A percentile compares a stretch with the other conserved stretches of the same genome.
These are phyloP conservation scores for Asparagopsis taxiformis DNA, from an alignment of 31 red algal species.

Conservation along the genomic window DNA sequence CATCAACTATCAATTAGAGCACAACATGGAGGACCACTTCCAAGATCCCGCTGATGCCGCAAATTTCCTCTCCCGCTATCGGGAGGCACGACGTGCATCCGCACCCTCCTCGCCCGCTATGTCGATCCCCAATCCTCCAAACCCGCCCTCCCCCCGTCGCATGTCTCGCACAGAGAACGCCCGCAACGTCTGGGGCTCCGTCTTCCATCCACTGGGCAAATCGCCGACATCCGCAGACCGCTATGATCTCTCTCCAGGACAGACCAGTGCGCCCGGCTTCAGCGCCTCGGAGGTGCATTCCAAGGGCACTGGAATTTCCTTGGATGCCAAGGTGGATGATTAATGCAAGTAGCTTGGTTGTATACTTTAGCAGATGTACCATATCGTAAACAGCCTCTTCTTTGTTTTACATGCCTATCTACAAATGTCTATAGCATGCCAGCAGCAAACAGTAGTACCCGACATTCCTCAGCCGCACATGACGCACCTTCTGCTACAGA, in stretches of 20 bases:
- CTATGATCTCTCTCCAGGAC: constrained; percentile 54
- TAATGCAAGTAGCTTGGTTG: background rate
- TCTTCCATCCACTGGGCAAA: constrained; percentile 57
- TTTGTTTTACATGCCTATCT: background rate
- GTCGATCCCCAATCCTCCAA: constrained; percentile 10
- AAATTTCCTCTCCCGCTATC: constrained; percentile 69
- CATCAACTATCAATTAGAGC: background rate
- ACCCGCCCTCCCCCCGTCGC: constrained; percentile 21
- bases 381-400: background rate
- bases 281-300: constrained; percentile 58
- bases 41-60: constrained; percentile 32
- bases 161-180: constrained; percentile 19
- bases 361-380: background rate
- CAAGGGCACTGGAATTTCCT: constrained; percentile 44
- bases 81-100: constrained; percentile 13
- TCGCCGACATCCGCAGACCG: constrained; percentile 54
- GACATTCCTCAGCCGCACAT: constrained; percentile 27
- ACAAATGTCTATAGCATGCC: constrained; percentile 9
- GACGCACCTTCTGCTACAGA: constrained; percentile 54
- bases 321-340: constrained; percentile 45
- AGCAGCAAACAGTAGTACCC: constrained; percentile 28
- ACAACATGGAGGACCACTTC: constrained; percentile 1
- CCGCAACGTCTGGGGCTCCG: constrained; percentile 36
- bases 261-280: constrained; percentile 34
- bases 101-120: constrained; percentile 5